Percentiles rank a stretch among this genome's conserved stretches.
These are phyloP conservation scores for Aspergillus aculeatus DNA, from an alignment of 2,329 filamentous ascomycete genomes.

Conservation along the genomic window DNA sequence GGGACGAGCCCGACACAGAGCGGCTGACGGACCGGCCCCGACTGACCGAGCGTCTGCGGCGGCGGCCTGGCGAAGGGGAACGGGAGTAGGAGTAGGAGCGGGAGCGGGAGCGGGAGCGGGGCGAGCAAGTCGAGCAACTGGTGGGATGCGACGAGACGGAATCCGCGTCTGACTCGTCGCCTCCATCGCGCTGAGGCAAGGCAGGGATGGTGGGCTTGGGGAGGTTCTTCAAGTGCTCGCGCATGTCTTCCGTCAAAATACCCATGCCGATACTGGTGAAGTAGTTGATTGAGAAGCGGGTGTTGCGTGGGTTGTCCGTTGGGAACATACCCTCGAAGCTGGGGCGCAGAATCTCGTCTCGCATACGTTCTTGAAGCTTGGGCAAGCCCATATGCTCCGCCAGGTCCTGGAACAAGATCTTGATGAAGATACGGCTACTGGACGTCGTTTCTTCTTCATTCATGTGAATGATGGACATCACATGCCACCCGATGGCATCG, in stretches of 20 bases:
- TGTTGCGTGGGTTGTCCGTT: conserved; percentile 81
- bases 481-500: conserved; percentile 90
- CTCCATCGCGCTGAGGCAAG: conserved; percentile 54
- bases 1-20: conserved; percentile 32
- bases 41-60: conserved; percentile 25
- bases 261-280: conserved; percentile 98
- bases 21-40: conserved; percentile 33
- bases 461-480: conserved; percentile 77
- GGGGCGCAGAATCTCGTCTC: conserved; percentile 73
- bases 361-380: conserved; percentile 72
- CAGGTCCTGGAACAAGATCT: conserved; percentile 93
- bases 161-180: conserved; percentile 68
- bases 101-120: conserved; percentile 46
- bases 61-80: conserved; percentile 34
- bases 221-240: conserved; percentile 83
- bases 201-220: conserved; percentile 79
- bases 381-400: conserved; percentile 81
- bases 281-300: conserved; percentile 98
- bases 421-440: conserved; percentile 96
- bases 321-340: conserved; percentile 87
- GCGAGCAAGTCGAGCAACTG: conserved; percentile 26
- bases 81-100: conserved; percentile 32
- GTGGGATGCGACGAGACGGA: conserved; percentile 51
- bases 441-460: conserved; percentile 98
- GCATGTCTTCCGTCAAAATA: conserved; percentile 89